Evolutionary conservation across 306 rosid species (phyloP).

Genomic region (Biancaea sappan): DNA sequence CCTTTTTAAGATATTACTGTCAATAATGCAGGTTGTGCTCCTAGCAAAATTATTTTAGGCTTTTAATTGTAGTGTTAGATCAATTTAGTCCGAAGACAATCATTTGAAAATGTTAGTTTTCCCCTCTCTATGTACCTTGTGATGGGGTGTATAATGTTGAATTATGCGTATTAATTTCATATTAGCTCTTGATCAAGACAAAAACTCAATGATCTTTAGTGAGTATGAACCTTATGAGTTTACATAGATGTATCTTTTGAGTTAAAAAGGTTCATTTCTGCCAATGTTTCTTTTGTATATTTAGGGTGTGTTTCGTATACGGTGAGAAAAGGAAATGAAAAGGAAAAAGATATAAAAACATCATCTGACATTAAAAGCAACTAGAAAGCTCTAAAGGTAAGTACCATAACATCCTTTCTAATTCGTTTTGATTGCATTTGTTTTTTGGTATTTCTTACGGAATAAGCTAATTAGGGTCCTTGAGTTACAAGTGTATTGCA

Average conservation of each 20-base stretch:
- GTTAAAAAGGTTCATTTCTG: not conserved
- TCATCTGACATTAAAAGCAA: too few species aligned
- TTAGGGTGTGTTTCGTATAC: too few species aligned
- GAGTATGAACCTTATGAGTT: not conserved
- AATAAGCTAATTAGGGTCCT: too few species aligned
- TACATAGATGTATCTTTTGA: not conserved
- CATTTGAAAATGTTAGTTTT: slow-evolving; percentile 5
- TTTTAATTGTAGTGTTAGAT: slow-evolving; percentile 4
- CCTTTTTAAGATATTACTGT: not conserved
- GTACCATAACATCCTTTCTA: too few species aligned
- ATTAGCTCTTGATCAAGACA: not conserved
- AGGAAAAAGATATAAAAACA: too few species aligned
- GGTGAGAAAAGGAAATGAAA: too few species aligned
- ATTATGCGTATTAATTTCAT: not conserved
- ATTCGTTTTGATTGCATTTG: too few species aligned
- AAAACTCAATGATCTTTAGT: not conserved
- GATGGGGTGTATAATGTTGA: not conserved
- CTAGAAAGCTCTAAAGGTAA: too few species aligned
- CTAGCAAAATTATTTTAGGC: slow-evolving; percentile 23
- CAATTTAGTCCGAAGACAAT: not conserved
- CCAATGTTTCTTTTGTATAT: not conserved
- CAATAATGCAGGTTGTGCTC: slow-evolving; percentile 17
- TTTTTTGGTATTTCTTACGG: too few species aligned
- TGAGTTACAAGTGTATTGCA: too few species aligned
- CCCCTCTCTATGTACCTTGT: not conserved